phyloP scores from a whole-genome alignment of 148 eudicot genomes.

The Silene conica region DNA sequence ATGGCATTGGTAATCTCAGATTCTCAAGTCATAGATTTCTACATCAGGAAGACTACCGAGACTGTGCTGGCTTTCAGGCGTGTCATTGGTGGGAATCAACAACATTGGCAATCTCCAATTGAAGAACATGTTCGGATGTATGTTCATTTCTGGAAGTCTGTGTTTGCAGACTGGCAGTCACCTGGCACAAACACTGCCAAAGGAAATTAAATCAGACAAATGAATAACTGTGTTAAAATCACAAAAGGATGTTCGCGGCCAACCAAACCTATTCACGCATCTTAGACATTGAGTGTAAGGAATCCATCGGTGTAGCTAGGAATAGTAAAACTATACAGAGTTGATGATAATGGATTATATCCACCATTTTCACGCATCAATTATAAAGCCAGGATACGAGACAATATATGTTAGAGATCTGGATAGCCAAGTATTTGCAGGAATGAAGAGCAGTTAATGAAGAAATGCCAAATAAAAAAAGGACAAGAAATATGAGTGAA shows the following conservation, averaged over 20 bases:
- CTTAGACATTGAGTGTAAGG: neutral
- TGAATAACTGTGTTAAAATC: constrained; percentile 8
- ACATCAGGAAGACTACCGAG: constrained; percentile 10
- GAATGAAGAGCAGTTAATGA: neutral
- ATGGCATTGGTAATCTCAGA: constrained; percentile 14
- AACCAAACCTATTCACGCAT: constrained; percentile 9
- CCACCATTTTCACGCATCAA: neutral
- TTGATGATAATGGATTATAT: neutral
- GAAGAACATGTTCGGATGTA: neutral
- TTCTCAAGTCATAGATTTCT: neutral
- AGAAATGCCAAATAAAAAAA: neutral
- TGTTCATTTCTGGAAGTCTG: neutral
- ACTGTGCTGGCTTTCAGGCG: constrained; percentile 4
- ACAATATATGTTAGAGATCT: neutral
- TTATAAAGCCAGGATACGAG: constrained; percentile 3
- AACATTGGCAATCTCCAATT: constrained; percentile 10
- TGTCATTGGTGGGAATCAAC: constrained; percentile 9
- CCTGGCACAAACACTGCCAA: constrained; percentile 13
- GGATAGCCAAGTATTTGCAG: neutral
- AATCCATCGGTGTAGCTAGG: constrained; percentile 7
- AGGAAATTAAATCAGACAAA: constrained; percentile 12
- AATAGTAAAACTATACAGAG: neutral
- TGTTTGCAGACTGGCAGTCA: constrained; percentile 5
- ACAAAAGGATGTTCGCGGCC: neutral
- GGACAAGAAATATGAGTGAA: neutral